Conservation (phyloP, 1,284 basidiomycete species). For the Malassezia caprae region DNA sequence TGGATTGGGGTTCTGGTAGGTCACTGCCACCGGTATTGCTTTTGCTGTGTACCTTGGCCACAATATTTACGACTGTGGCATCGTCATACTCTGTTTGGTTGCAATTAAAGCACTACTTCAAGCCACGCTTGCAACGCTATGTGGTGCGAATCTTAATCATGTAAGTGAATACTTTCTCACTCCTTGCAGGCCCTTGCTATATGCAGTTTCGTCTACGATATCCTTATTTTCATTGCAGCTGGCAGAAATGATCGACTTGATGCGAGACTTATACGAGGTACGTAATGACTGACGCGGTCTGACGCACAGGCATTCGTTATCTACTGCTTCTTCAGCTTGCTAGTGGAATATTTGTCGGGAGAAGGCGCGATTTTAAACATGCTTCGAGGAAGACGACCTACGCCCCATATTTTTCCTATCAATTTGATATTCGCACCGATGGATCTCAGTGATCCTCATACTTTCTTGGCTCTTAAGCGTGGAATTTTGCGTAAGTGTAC, state of each 20-base stretch:
- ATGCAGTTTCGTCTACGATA: conserved; percentile 79
- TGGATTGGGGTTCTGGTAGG: conserved; percentile 45
- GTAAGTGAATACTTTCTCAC: conserved; percentile 40
- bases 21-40: conserved; percentile 55
- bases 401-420: conserved; percentile 73
- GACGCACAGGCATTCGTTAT: conserved; percentile 75
- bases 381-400: conserved; percentile 77
- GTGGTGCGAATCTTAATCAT: conserved; percentile 93
- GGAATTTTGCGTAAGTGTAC: conserved; percentile 78
- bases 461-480: conserved; percentile 82
- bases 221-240: conserved; percentile 87
- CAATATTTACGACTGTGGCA: conserved; percentile 59
- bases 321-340: conserved; percentile 57
- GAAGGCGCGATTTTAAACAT: conserved; percentile 83
- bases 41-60: conserved; percentile 55
- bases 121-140: conserved; percentile 56
- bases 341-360: conserved; percentile 68
- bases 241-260: conserved; percentile 88
- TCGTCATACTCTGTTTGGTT: conserved; percentile 73
- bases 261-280: conserved; percentile 83
- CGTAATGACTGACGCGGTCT: not conserved
- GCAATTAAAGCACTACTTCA: conserved; percentile 60
- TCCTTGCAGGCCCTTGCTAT: conserved; percentile 63
- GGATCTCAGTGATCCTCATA: conserved; percentile 57
- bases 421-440: conserved; percentile 48